Conservation (phyloP, 805 yeast genomes). For the Starmerella apis region DNA sequence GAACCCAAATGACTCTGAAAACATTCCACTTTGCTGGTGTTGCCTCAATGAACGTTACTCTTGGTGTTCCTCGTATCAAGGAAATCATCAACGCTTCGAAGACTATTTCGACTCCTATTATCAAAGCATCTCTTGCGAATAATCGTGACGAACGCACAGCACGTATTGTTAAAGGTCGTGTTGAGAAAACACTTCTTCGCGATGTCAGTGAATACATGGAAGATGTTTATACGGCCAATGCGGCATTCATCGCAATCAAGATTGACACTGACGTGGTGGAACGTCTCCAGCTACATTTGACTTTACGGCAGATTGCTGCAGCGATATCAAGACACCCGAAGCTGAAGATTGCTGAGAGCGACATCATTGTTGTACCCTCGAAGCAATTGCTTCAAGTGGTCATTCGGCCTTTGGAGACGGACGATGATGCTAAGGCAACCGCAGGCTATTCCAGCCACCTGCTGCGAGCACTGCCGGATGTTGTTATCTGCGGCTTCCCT, state of each 20-base stretch:
- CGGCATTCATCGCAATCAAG: constrained; percentile 70
- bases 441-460: constrained; percentile 36
- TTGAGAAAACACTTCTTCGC: constrained; percentile 78
- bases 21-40: constrained; percentile 99
- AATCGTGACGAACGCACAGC: constrained; percentile 95
- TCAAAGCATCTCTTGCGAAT: constrained; percentile 85
- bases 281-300: constrained; percentile 77
- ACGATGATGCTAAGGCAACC: constrained; percentile 20
- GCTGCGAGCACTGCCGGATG: constrained; percentile 71
- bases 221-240: constrained; percentile 77
- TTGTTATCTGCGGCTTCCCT: constrained; percentile 87
- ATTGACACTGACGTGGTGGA: constrained; percentile 79
- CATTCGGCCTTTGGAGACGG: constrained; percentile 11
- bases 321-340: constrained; percentile 82
- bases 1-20: constrained; percentile 95
- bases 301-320: constrained; percentile 70
- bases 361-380: constrained; percentile 55
- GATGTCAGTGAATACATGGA: constrained; percentile 85
- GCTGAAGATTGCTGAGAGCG: constrained; percentile 65
- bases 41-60: constrained; percentile 95
- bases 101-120: constrained; percentile 89
- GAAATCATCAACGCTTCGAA: constrained; percentile 97
- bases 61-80: constrained; percentile 98
- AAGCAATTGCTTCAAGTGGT: constrained; percentile 41
- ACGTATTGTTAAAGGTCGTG: constrained; percentile 93